Evolutionary conservation across 2,329 filamentous ascomycete genomes (phyloP).

Genomic region (Claviceps maximensis): DNA sequence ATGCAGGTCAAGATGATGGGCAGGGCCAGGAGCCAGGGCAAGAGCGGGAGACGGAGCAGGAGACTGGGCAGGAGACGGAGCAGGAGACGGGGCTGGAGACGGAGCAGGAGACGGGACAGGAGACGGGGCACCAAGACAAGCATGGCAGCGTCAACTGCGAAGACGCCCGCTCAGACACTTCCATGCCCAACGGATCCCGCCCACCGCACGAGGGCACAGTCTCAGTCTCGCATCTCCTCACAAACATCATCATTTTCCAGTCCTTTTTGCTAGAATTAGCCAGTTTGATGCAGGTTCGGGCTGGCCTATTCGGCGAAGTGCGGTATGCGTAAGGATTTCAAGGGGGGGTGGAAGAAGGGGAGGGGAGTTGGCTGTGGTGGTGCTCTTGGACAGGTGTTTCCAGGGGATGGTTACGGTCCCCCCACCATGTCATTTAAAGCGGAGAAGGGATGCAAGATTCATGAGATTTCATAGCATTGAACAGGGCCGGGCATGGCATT

Average conservation of each 20-base stretch:
- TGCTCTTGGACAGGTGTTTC: neutral
- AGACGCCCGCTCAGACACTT: neutral
- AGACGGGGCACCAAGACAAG: slow-evolving; percentile 4
- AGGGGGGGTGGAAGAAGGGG: neutral
- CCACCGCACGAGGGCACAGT: slow-evolving; percentile 26
- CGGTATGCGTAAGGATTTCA: slow-evolving; percentile 32
- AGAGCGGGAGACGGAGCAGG: slow-evolving; percentile 7
- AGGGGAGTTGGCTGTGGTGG: neutral
- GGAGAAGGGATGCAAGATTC: too few species aligned
- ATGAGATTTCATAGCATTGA: too few species aligned
- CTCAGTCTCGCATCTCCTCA: slow-evolving; percentile 65
- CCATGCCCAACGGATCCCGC: slow-evolving; percentile 9
- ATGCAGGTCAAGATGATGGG: slow-evolving; percentile 18
- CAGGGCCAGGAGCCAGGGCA: slow-evolving; percentile 8
- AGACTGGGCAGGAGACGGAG: neutral
- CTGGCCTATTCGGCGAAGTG: slow-evolving; percentile 64
- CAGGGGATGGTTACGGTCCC: too few species aligned
- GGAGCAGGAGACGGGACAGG: slow-evolving; percentile 9
- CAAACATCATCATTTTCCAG: slow-evolving; percentile 67
- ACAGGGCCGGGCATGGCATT: too few species aligned
- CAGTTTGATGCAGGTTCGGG: slow-evolving; percentile 60
- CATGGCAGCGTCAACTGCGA: slow-evolving; percentile 7
- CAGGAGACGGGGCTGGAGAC: slow-evolving; percentile 3
- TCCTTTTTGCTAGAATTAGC: slow-evolving; percentile 69
- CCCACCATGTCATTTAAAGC: too few species aligned